Conservation (phyloP, 495 filamentous ascomycete genomes). For the Xylaria curta region DNA sequence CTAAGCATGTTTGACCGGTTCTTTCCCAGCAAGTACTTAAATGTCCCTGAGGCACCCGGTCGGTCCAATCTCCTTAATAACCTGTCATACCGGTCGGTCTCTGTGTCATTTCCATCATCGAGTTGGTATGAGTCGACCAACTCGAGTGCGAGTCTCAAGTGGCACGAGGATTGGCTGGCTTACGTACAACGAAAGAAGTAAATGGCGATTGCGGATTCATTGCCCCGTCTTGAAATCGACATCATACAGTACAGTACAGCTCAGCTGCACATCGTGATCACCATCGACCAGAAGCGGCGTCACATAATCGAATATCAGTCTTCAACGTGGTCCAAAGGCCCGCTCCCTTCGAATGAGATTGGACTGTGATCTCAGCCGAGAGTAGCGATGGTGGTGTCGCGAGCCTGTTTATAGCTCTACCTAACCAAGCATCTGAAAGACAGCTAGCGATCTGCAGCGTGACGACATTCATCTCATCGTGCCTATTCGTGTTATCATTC, state of each 20-base stretch:
- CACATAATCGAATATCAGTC: neutral
- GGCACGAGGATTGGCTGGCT: slow-evolving; percentile 17
- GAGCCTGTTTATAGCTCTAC: neutral
- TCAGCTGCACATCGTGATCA: slow-evolving; percentile 1
- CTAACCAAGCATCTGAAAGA: neutral
- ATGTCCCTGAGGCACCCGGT: neutral
- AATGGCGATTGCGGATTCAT: slow-evolving; percentile 7
- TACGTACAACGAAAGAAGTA: neutral
- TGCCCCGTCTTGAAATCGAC: slow-evolving; percentile 6
- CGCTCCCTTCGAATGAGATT: neutral
- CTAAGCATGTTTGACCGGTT: neutral
- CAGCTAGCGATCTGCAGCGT: slow-evolving; percentile 8
- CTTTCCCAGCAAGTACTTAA: slow-evolving; percentile 12
- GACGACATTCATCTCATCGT: neutral
- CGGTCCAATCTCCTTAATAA: slow-evolving; percentile 1
- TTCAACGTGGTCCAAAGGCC: slow-evolving; percentile 11
- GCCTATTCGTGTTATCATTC: neutral
- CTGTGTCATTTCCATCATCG: slow-evolving; percentile 9
- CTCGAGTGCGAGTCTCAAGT: slow-evolving; percentile 3
- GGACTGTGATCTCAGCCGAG: neutral
- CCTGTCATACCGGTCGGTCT: slow-evolving; percentile 8
- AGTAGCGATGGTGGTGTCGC: slow-evolving; percentile 4
- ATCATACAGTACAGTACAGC: slow-evolving; percentile 5
- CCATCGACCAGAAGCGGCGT: neutral
- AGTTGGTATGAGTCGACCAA: neutral